A percentile compares a stretch with the other conserved stretches of the same genome.
Conservation (phyloP, 2,329 filamentous ascomycete species). For the Penicillium sp. region DNA sequence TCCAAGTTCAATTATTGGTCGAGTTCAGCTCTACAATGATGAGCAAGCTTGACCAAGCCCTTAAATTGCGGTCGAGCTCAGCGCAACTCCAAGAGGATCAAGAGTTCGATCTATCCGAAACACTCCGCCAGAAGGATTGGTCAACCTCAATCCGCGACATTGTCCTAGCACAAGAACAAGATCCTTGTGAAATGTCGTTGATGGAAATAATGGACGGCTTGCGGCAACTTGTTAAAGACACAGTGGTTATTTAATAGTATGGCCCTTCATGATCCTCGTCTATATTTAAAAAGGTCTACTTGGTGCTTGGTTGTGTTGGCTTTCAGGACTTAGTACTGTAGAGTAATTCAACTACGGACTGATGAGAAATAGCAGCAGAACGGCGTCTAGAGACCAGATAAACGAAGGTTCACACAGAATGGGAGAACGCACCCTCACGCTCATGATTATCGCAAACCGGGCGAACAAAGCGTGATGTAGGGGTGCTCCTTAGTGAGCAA, state of each 20-base stretch:
- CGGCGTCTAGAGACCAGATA: neutral
- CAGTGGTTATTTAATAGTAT: conserved; percentile 1
- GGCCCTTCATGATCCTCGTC: too few relatives aligned
- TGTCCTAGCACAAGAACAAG: conserved; percentile 15
- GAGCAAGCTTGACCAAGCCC: conserved; percentile 10
- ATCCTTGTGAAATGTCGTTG: conserved; percentile 8
- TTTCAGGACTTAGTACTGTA: neutral
- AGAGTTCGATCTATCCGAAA: neutral
- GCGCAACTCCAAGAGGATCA: neutral
- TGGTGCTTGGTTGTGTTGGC: neutral
- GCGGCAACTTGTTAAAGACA: conserved; percentile 12
- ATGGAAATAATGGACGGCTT: conserved; percentile 19
- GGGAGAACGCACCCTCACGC: neutral
- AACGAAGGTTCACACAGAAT: neutral
- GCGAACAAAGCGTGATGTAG: neutral
- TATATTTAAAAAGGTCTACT: neutral
- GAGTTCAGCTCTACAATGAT: conserved; percentile 17
- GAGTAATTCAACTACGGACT: rapidly evolving
- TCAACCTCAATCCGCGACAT: conserved; percentile 14
- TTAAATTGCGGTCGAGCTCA: conserved; percentile 3
- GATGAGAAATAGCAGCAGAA: too few relatives aligned
- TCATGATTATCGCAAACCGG: neutral
- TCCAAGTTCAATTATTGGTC: conserved; percentile 14
- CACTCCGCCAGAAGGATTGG: neutral
- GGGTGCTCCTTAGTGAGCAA: neutral